Percentiles rank a stretch among this genome's conserved stretches.
Conservation (phyloP, 75 land plant species). For the Ceratopteris richardii region DNA sequence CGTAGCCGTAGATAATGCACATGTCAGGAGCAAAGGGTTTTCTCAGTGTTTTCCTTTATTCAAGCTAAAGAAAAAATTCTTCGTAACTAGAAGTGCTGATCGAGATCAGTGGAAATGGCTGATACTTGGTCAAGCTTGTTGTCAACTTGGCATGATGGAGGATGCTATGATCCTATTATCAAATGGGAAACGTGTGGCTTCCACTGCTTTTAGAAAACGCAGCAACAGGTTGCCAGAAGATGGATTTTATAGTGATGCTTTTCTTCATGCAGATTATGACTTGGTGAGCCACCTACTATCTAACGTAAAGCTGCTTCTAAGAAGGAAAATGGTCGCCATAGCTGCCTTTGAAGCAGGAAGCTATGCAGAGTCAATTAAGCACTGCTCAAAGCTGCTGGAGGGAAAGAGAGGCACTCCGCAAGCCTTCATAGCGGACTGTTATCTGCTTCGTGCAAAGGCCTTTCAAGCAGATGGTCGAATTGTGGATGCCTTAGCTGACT, state of each 20-base stretch:
- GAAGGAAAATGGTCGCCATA: slow-evolving; percentile 49
- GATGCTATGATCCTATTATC: slow-evolving; percentile 70
- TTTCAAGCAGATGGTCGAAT: slow-evolving; percentile 42
- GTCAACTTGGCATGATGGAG: slow-evolving; percentile 73
- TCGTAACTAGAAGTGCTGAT: slow-evolving; percentile 31
- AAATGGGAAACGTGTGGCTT: slow-evolving; percentile 55
- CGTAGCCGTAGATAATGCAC: background rate
- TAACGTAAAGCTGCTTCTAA: slow-evolving; percentile 64
- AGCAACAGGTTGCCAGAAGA: slow-evolving; percentile 16
- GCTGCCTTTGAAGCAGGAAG: slow-evolving; percentile 72
- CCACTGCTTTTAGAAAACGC: slow-evolving; percentile 55
- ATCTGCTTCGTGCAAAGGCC: slow-evolving; percentile 46
- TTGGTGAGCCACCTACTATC: slow-evolving; percentile 36
- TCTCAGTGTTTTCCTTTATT: slow-evolving; percentile 64
- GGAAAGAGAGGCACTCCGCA: slow-evolving; percentile 53
- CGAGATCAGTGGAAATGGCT: slow-evolving; percentile 66
- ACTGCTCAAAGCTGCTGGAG: slow-evolving; percentile 63
- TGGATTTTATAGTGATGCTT: background rate
- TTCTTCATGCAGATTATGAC: slow-evolving; percentile 22
- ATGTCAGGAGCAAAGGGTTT: background rate
- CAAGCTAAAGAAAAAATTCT: slow-evolving; percentile 49
- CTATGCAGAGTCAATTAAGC: slow-evolving; percentile 53
- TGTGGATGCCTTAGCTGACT: slow-evolving; percentile 61
- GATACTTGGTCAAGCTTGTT: slow-evolving; percentile 10
- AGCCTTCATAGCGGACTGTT: slow-evolving; percentile 56